Percentiles rank a stretch among this genome's conserved stretches.
phyloP scores from a whole-genome alignment of 2,329 filamentous ascomycete species.

The Phoma sp. region DNA sequence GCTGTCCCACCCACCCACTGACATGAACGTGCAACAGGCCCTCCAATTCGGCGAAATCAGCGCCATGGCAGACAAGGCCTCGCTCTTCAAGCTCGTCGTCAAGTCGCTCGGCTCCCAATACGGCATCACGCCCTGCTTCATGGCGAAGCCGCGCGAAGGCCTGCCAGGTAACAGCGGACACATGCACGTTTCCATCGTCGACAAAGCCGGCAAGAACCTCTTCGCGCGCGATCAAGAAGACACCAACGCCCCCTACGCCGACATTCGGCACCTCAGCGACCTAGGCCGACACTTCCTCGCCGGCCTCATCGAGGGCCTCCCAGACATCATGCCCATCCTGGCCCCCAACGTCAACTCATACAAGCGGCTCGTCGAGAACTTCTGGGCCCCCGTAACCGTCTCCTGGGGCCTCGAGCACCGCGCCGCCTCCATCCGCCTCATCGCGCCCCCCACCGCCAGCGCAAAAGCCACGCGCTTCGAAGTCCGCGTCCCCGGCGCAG shows the following conservation, averaged over 20 bases:
- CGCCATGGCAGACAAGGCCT: constrained; percentile 89
- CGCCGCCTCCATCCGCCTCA: constrained; percentile 87
- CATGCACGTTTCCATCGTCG: constrained; percentile 90
- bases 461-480: constrained; percentile 90
- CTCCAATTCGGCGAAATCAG: constrained; percentile 88
- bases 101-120: constrained; percentile 87
- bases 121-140: constrained; percentile 95
- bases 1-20: constrained; percentile 8
- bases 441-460: constrained; percentile 84
- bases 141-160: constrained; percentile 93
- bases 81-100: constrained; percentile 92
- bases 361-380: constrained; percentile 97
- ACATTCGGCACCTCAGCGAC: constrained; percentile 82
- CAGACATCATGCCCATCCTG: constrained; percentile 93
- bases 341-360: constrained; percentile 97
- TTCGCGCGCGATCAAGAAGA: constrained; percentile 78
- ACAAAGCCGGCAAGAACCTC: constrained; percentile 81
- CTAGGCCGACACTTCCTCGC: constrained; percentile 92
- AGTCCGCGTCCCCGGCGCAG: constrained; percentile 90
- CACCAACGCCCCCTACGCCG: constrained; percentile 60
- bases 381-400: constrained; percentile 97
- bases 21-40: constrained; percentile 61
- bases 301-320: constrained; percentile 84
- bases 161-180: constrained; percentile 95
- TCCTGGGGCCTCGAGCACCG: constrained; percentile 97